These are phyloP conservation scores for Coniella lustricola DNA, from an alignment of 2,329 filamentous ascomycete genomes.

Conservation along the genomic window DNA sequence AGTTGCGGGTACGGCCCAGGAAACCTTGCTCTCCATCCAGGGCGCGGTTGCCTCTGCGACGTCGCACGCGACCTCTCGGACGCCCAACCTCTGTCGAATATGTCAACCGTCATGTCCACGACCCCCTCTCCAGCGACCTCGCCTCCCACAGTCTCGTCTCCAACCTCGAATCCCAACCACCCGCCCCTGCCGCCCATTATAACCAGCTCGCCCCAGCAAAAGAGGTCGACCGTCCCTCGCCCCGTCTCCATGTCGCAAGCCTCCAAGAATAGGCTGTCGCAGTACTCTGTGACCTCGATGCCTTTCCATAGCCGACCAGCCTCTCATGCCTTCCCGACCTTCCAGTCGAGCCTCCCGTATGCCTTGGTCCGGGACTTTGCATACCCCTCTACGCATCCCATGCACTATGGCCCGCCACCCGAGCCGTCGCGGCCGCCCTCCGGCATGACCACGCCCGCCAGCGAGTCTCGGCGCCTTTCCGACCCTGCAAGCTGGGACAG, in stretches of 20 bases:
- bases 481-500: conserved; percentile 75
- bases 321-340: conserved; percentile 76
- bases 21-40: conserved; percentile 13
- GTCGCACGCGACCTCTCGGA: conserved; percentile 16
- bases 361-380: conserved; percentile 95
- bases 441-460: conserved; percentile 75
- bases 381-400: conserved; percentile 71
- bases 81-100: conserved; percentile 26
- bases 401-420: conserved; percentile 90
- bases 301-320: conserved; percentile 67
- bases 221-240: conserved; percentile 54
- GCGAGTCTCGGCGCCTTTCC: conserved; percentile 73
- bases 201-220: conserved; percentile 46
- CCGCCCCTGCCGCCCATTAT: conserved; percentile 50
- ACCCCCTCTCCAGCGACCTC: conserved; percentile 48
- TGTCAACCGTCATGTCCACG: conserved; percentile 51
- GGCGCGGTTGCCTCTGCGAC: conserved; percentile 16
- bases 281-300: conserved; percentile 68
- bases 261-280: conserved; percentile 74
- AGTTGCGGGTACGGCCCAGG: conserved; percentile 7
- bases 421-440: conserved; percentile 65
- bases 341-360: conserved; percentile 79
- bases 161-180: conserved; percentile 42
- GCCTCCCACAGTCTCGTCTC: conserved; percentile 36
- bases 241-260: conserved; percentile 61